Base-by-base conservation (phyloP, 257 asterid genomes). In the Solanum pimpinellifolium region DNA sequence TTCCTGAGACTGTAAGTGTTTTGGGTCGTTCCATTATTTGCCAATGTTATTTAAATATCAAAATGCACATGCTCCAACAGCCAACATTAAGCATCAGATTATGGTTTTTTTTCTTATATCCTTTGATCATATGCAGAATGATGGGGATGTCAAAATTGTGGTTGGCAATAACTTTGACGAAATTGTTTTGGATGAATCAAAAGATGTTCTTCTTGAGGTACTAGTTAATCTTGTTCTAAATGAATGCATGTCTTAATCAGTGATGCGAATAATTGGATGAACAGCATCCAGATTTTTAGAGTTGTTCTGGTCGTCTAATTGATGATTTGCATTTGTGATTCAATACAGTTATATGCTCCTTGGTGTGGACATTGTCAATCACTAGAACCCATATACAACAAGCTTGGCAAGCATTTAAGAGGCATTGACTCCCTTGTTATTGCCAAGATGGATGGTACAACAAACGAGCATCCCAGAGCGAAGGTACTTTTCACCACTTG, bases 121-220 rank as follows among this genome's bases (percentile, higher is more conserved):
- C 82, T 27, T 41, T 69, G 82, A 72, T 85, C 87, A 69, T 56
- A 46, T 85, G 89, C 93, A 97, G 99, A 97, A 95, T 84, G 97
- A 94, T 52, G 98, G 97, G 25, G 98, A 95, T 90, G 97, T 97
- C 81, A 97, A 93, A 93, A 90, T 95, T 88, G 98, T 97, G 60
- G 98, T 97, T 65, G 98, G 99, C 60, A 87, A 95, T 89, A 97
- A 95, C 94, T 94, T 97, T 25, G 99, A 97, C 81, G 98, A 95
- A 87, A 94, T 97, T 29, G 98, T 97, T 87, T 87, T 97, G 93
- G 98, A 97, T 70, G 98, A 95, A 90, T 97, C 99, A 4, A 97
- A 95, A 87, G 99, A 97, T 88, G 99, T 97, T 92, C 98, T 97
- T 91, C 95, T 97, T 27, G 99, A 97, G 99, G 99, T 96, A 94